phyloP scores from a whole-genome alignment of 2,329 filamentous ascomycete species.

The Hypocreales sp. region DNA sequence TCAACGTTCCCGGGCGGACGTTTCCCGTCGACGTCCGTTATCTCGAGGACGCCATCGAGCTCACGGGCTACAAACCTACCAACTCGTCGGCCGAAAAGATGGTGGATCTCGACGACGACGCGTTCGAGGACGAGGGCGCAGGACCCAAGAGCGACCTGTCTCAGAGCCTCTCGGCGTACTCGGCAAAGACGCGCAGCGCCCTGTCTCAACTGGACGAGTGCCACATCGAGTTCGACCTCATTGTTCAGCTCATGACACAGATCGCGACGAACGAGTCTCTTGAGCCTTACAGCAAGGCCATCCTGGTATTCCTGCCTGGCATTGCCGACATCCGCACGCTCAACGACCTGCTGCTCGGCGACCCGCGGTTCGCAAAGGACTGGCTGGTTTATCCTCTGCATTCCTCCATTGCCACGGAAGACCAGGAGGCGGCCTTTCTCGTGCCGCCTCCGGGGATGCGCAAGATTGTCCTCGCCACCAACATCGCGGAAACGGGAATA shows the following conservation, averaged over 20 bases:
- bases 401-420: conserved; percentile 88
- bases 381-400: conserved; percentile 88
- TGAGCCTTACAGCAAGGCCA: conserved; percentile 65
- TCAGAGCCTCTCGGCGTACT: conserved; percentile 58
- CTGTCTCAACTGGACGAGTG: conserved; percentile 77
- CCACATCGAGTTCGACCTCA: conserved; percentile 75
- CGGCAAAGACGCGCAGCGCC: conserved; percentile 56
- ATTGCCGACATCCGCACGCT: conserved; percentile 83
- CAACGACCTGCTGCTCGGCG: conserved; percentile 69
- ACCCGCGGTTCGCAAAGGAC: conserved; percentile 55
- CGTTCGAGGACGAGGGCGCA: conserved; percentile 32
- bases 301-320: conserved; percentile 88
- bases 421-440: conserved; percentile 86
- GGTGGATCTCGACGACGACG: conserved; percentile 49
- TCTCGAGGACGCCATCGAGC: conserved; percentile 82
- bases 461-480: conserved; percentile 93
- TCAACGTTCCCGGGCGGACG: conserved; percentile 84
- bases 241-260: conserved; percentile 62
- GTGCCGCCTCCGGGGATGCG: conserved; percentile 67
- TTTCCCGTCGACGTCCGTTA: conserved; percentile 83
- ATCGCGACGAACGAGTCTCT: conserved; percentile 57
- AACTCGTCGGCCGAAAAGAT: conserved; percentile 31
- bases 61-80: conserved; percentile 56
- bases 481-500: conserved; percentile 96
- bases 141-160: conserved; percentile 40